Base-by-base conservation (phyloP, 495 filamentous ascomycete genomes). In the Darksidea phi region DNA sequence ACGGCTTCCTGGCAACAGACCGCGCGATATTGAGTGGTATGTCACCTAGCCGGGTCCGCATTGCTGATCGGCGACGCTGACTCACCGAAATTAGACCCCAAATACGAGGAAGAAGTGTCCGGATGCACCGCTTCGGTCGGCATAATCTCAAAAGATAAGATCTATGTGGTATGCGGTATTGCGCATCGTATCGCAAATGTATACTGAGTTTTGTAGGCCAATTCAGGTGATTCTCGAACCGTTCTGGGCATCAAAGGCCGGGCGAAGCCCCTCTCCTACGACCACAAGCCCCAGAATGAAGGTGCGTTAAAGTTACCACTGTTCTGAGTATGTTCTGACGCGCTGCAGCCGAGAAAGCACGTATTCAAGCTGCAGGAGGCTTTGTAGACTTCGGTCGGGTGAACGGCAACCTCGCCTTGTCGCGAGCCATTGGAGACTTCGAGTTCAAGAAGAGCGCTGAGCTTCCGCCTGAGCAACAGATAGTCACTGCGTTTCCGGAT, bases 401-500 rank as follows among this genome's bases (percentile, higher is more conserved):
- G 64, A 98, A 98, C 73, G 94, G 94, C 67, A 98, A 98, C 72
- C 85, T 98, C 48, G 94, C 94, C n/a, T 80, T 98, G 38, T 97
- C 95, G 48, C 87, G 94, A 71, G 94, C 94, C 64, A 97, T 98
- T 70, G 94, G 94, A 64, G 94, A 98, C 77, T 98, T 98, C 70
- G 94, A 98, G 74, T 98, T 98, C 82, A 98, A 98, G 84, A 97
- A 97, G 82, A 96, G 93, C 74, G 88, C 92, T 59, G 91, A 96
- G 66, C 84, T 98, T 45, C 86, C 92, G 10, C 94, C 95, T 28
- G 95, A 98, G 70, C 88, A 96, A 72, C 94, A 98, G 73, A 97
- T 98, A 41, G 94, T 98, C 13, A 98, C 94, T 6, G 94, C 95
- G 8, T 97, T 86, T 73, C 94, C 94, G 13, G 94, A 98, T 74